Evolutionary conservation across 352 stramenopile genomes (phyloP).

Genomic region (Phytophthora ramorum): DNA sequence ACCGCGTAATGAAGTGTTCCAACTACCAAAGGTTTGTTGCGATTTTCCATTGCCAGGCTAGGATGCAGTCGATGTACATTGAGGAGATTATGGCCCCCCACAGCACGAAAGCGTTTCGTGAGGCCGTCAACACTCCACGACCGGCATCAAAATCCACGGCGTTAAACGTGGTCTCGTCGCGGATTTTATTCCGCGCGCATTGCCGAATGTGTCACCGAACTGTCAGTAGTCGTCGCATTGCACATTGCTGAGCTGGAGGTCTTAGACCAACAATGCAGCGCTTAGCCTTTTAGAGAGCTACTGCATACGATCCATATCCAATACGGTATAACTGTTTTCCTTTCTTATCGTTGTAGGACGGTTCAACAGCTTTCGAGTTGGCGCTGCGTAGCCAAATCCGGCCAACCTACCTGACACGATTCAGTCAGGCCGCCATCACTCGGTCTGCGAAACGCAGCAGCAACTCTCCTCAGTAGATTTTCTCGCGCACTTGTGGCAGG

Average conservation of each 20-base stretch:
- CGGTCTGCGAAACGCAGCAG: not conserved
- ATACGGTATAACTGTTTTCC: too few relatives aligned
- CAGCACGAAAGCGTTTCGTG: not conserved
- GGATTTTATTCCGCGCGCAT: not conserved
- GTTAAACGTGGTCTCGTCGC: not conserved
- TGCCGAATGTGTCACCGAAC: not conserved
- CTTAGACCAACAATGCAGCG: too few relatives aligned
- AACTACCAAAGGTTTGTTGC: too few relatives aligned
- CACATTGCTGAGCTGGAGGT: too few relatives aligned
- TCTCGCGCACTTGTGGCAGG: not conserved
- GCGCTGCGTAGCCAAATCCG: not conserved
- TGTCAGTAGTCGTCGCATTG: not conserved
- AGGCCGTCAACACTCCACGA: not conserved
- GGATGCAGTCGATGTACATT: not conserved
- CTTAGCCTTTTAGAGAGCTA: too few relatives aligned
- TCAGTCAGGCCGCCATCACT: constrained; percentile 8
- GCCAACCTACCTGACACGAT: constrained; percentile 3
- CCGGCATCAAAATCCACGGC: not conserved
- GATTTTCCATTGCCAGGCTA: too few relatives aligned
- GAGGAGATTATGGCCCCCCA: not conserved
- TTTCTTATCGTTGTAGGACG: too few relatives aligned
- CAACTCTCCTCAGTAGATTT: not conserved
- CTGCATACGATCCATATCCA: too few relatives aligned
- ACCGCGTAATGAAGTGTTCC: too few relatives aligned
- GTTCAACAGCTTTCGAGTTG: not conserved